Percentiles rank a stretch among this genome's conserved stretches.
Conservation (phyloP, 352 stramenopile species). For the Globisporangium ultimum region DNA sequence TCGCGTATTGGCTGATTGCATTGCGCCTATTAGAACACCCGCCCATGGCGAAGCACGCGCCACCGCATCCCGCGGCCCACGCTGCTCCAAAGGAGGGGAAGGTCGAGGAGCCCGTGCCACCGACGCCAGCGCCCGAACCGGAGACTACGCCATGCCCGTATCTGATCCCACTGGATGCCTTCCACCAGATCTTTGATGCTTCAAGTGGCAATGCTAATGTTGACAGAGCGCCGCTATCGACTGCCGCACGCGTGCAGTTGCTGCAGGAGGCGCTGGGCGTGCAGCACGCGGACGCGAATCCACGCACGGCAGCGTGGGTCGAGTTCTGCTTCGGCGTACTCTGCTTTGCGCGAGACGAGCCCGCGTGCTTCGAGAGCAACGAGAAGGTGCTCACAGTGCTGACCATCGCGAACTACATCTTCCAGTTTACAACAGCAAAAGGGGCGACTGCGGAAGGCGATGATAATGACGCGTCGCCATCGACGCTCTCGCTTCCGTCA, state of each 20-base stretch:
- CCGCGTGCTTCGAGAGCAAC: conserved; percentile 14
- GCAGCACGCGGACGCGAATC: conserved; percentile 46
- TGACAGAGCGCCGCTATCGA: neutral
- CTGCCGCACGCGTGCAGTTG: conserved; percentile 23
- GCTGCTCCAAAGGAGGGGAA: conserved; percentile 6
- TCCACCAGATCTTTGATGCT: conserved; percentile 8
- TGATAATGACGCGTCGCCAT: conserved; percentile 9
- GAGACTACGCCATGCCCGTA: conserved; percentile 11
- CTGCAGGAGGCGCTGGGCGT: conserved; percentile 44
- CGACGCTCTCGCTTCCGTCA: conserved; percentile 16
- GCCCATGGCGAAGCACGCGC: conserved; percentile 14
- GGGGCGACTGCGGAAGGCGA: neutral
- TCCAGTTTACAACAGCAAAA: conserved; percentile 40
- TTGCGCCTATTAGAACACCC: too few relatives aligned
- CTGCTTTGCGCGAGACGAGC: conserved; percentile 57
- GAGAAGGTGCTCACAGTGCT: conserved; percentile 43
- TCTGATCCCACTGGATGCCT: conserved; percentile 10
- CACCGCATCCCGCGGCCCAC: neutral
- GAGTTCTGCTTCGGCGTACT: conserved; percentile 69
- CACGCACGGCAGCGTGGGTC: conserved; percentile 42
- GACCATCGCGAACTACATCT: conserved; percentile 48
- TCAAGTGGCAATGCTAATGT: neutral
- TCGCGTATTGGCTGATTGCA: too few relatives aligned
- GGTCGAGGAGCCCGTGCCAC: neutral
- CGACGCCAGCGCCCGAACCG: neutral